Conservation (phyloP, 306 rosid species). For the Prunus fruticosa region DNA sequence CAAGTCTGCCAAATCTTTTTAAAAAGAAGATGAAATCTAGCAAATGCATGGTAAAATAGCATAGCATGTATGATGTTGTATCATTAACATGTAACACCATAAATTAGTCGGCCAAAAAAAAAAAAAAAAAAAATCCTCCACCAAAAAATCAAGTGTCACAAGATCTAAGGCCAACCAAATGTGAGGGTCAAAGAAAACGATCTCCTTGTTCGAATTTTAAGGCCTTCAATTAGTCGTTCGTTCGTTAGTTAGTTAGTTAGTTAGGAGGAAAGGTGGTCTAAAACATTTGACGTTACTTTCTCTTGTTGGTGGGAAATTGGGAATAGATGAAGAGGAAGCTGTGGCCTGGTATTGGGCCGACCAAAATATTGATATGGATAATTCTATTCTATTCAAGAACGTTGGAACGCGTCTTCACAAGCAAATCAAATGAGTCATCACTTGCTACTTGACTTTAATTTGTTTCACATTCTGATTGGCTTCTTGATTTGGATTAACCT, state of each 20-base stretch:
- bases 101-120: too few relatives aligned
- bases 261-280: neutral
- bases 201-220: neutral
- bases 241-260: neutral
- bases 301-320: constrained; percentile 1
- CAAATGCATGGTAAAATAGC: too few relatives aligned
- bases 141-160: too few relatives aligned
- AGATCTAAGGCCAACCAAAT: too few relatives aligned
- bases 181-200: neutral
- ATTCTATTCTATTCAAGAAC: neutral
- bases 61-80: too few relatives aligned
- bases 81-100: too few relatives aligned
- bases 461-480: neutral
- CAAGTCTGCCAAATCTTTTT: neutral
- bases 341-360: constrained; percentile 6
- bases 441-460: neutral
- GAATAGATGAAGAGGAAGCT: neutral
- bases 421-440: neutral
- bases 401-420: neutral
- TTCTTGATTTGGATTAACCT: neutral
- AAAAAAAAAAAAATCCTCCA: too few relatives aligned
- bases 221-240: neutral
- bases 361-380: constrained; percentile 6
- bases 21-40: too few relatives aligned
- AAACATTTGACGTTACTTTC: too few relatives aligned